These are phyloP conservation scores for Rutstroemia sp. DNA, from an alignment of 2,329 filamentous ascomycete genomes.

Conservation along the genomic window DNA sequence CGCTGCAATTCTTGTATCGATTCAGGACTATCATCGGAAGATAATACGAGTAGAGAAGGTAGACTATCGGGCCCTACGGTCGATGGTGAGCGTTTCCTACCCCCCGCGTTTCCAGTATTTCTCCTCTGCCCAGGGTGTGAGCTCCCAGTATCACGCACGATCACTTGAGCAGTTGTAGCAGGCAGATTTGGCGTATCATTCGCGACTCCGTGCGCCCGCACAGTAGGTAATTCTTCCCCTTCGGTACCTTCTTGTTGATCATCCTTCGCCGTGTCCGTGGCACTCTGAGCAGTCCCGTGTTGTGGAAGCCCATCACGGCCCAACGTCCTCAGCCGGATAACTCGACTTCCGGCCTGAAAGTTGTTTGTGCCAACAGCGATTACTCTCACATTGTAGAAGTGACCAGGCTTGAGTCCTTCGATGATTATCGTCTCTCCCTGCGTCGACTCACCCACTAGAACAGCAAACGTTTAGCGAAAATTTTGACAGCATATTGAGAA, in stretches of 20 bases:
- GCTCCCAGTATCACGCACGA: conserved; percentile 58
- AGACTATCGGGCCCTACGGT: conserved; percentile 33
- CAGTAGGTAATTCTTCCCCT: conserved; percentile 37
- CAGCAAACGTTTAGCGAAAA: conserved; percentile 5
- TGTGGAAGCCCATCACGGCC: conserved; percentile 56
- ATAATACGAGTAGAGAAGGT: conserved; percentile 32
- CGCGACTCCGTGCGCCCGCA: conserved; percentile 41
- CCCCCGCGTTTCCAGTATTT: conserved; percentile 63
- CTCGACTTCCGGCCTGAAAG: conserved; percentile 81
- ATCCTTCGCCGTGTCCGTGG: conserved; percentile 48
- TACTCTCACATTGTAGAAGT: conserved; percentile 89
- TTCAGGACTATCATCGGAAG: conserved; percentile 50
- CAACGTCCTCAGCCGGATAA: conserved; percentile 77
- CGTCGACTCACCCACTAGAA: conserved; percentile 72
- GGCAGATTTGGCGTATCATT: conserved; percentile 56
- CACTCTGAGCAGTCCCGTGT: conserved; percentile 47
- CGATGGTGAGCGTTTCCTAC: conserved; percentile 69
- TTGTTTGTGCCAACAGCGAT: conserved; percentile 87
- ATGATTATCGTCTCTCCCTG: conserved; percentile 83
- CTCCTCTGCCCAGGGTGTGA: conserved; percentile 48
- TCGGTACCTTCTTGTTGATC: conserved; percentile 40
- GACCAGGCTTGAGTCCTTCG: conserved; percentile 74
- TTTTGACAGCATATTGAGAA: not conserved
- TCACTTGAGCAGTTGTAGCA: conserved; percentile 47
- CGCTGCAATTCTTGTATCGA: conserved; percentile 73